A percentile compares a stretch with the other conserved stretches of the same genome.
These are phyloP conservation scores for Neurospora sp. DNA, from an alignment of 495 filamentous ascomycete species.

Conservation along the genomic window DNA sequence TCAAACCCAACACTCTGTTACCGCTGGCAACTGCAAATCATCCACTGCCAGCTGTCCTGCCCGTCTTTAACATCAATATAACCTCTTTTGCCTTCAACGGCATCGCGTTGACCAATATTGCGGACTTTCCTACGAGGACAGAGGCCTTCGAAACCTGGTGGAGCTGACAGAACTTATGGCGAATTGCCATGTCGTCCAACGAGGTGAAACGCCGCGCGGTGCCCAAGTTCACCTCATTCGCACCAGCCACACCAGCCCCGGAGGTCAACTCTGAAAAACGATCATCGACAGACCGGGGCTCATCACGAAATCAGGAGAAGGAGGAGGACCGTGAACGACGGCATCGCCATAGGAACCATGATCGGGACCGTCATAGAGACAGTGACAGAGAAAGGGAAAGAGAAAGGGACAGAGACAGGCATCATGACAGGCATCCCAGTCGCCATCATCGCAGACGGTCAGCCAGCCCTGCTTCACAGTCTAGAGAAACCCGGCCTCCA, in stretches of 20 bases:
- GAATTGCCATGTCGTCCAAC: slow-evolving; percentile 18
- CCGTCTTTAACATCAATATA: not conserved
- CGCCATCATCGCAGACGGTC: not conserved
- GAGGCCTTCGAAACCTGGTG: not conserved
- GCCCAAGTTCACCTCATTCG: slow-evolving; percentile 64
- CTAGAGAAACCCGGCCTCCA: not conserved
- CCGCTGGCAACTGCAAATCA: not conserved
- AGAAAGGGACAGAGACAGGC: not conserved
- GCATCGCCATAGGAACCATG: not conserved
- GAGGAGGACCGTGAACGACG: not conserved
- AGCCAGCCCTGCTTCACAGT: not conserved
- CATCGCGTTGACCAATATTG: not conserved
- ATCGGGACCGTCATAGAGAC: not conserved
- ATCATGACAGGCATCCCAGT: not conserved
- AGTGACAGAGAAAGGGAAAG: not conserved
- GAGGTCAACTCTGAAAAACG: not conserved
- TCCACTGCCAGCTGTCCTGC: not conserved
- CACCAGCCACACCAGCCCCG: slow-evolving; percentile 21
- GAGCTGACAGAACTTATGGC: not conserved
- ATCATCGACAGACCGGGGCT: not conserved
- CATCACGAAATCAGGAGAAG: not conserved
- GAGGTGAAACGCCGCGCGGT: slow-evolving; percentile 28
- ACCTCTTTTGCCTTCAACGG: not conserved
- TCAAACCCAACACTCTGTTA: not conserved
- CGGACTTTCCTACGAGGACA: not conserved